Percentiles rank a stretch among this genome's conserved stretches.
Conservation (phyloP, 2,329 filamentous ascomycete genomes). For the Purpureocillium takamizusanense region DNA sequence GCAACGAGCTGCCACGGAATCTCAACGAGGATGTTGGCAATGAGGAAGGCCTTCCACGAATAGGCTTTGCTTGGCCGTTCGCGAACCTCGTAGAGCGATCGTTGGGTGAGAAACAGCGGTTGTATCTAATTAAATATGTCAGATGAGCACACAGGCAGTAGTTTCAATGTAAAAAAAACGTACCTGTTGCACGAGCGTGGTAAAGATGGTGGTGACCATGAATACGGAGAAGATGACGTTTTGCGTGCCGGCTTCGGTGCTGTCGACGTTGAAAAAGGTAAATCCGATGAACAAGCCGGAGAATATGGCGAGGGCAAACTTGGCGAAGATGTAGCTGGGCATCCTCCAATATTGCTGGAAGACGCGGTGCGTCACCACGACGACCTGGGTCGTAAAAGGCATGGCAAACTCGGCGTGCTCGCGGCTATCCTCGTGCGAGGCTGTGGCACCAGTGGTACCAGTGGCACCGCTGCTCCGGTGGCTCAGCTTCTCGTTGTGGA, state of each 20-base stretch:
- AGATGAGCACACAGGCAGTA: no score
- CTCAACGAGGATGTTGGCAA: constrained; percentile 64
- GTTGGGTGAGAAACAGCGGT: constrained; percentile 67
- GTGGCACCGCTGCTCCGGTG: constrained; percentile 8
- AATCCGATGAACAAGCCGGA: constrained; percentile 66
- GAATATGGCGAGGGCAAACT: constrained; percentile 50
- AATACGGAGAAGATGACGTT: constrained; percentile 69
- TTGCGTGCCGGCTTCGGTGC: constrained; percentile 59
- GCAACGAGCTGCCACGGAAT: constrained; percentile 61
- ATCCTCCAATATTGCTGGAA: constrained; percentile 82
- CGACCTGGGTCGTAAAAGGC: constrained; percentile 58
- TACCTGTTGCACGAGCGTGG: constrained; percentile 55
- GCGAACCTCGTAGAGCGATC: constrained; percentile 67
- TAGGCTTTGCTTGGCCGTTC: constrained; percentile 68
- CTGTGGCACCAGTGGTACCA: no score
- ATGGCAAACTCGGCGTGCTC: constrained; percentile 65
- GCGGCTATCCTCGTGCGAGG: constrained; percentile 8
- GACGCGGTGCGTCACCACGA: constrained; percentile 55
- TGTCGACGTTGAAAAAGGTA: constrained; percentile 51
- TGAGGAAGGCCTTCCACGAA: constrained; percentile 65
- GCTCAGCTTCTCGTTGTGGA: constrained; percentile 40
- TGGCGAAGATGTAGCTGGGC: constrained; percentile 69
- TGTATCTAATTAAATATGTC: constrained; percentile 41
- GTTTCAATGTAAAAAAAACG: no score
- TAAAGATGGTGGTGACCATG: constrained; percentile 68